phyloP scores from a whole-genome alignment of 345 rosid genomes.

The Eucalyptus dawsonii region DNA sequence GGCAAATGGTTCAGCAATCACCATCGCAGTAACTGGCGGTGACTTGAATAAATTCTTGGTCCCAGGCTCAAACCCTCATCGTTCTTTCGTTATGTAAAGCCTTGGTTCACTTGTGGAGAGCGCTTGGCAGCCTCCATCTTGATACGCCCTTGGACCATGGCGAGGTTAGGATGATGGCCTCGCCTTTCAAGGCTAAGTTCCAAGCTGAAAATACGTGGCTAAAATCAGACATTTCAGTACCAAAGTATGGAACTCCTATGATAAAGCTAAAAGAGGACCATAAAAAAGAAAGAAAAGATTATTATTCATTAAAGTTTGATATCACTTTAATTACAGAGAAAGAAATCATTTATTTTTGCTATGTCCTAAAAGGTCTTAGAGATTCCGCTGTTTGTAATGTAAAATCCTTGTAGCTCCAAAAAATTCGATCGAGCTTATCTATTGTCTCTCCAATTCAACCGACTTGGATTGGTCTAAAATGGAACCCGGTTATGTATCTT shows the following conservation, averaged over 20 bases:
- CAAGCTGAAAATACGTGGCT: background rate
- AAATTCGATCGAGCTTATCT: background rate
- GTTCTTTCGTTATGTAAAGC: background rate
- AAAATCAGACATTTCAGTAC: background rate
- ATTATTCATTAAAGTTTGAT: background rate
- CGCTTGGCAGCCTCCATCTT: background rate
- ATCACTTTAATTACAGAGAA: background rate
- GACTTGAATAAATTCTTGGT: background rate
- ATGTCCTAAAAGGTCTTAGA: background rate
- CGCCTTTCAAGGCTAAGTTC: background rate
- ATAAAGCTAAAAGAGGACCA: background rate
- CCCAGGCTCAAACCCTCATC: background rate
- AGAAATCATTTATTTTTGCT: background rate
- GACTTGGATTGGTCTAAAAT: background rate
- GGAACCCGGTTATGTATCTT: background rate
- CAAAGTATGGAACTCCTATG: background rate
- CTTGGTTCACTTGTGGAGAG: background rate
- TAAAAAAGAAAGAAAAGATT: background rate
- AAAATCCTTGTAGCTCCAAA: background rate
- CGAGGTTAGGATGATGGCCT: background rate
- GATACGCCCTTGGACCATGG: background rate
- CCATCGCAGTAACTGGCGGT: background rate
- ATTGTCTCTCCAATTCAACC: background rate
- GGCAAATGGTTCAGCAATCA: background rate
- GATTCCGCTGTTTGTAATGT: background rate